These are phyloP conservation scores for Babesia ovata DNA, from an alignment of 169 alveolate genomes.

Conservation along the genomic window DNA sequence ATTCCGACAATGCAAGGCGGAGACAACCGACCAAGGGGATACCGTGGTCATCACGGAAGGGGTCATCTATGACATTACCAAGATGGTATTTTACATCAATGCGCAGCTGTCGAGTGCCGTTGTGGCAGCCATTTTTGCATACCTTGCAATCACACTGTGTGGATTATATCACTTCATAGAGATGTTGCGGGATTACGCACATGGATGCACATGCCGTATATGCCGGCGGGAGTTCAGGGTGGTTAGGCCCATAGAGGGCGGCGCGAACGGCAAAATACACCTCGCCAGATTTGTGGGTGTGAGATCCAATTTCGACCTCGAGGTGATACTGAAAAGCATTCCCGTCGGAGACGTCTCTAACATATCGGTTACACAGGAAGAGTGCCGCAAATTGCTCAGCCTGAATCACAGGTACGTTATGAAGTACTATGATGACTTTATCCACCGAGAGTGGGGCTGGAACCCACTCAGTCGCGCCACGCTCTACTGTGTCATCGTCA, in stretches of 20 bases:
- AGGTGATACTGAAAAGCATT: constrained; percentile 15
- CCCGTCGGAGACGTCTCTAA: constrained; percentile 7
- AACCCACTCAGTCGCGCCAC: constrained; percentile 1
- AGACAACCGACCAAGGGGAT: not conserved
- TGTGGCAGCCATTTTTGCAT: not conserved
- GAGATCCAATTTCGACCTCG: not conserved
- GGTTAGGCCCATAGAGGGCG: constrained; percentile 3
- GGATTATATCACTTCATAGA: constrained; percentile 21
- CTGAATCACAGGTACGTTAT: constrained; percentile 29
- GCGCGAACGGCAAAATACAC: constrained; percentile 12
- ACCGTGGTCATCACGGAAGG: not conserved
- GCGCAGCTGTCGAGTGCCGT: not conserved
- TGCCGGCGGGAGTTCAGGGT: constrained; percentile 13
- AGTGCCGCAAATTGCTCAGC: constrained; percentile 27
- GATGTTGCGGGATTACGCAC: not conserved
- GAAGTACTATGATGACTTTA: constrained; percentile 31
- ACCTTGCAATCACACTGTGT: constrained; percentile 5
- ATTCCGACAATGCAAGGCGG: too few relatives aligned
- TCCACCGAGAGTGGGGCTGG: constrained; percentile 34
- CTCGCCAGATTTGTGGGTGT: constrained; percentile 18
- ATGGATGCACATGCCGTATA: constrained; percentile 21
- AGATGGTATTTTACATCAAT: constrained; percentile 9
- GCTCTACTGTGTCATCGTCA: constrained; percentile 28
- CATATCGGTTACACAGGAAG: constrained; percentile 24
- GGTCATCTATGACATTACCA: not conserved